Conservation (phyloP, 2,329 filamentous ascomycete species). For the Colletotrichum sp. region DNA sequence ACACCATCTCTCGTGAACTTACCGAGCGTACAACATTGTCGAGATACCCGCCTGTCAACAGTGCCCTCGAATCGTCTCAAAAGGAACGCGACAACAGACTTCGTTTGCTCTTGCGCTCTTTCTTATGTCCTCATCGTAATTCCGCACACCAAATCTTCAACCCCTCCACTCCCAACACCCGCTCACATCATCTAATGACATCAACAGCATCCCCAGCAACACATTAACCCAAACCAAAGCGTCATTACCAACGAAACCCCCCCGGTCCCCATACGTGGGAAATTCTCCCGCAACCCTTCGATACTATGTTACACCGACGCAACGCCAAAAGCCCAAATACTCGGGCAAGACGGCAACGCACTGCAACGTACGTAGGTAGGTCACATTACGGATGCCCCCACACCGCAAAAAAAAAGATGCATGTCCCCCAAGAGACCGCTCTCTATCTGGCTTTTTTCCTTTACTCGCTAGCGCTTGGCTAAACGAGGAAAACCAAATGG, state of each 20-base stretch:
- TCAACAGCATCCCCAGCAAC: not conserved
- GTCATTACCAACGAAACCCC: not conserved
- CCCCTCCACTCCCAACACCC: no score
- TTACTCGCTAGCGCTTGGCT: not conserved
- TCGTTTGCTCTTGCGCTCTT: no score
- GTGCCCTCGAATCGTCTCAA: no score
- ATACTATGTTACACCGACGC: constrained; percentile 14
- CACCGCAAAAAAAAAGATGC: not conserved
- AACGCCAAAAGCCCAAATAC: not conserved
- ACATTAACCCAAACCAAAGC: not conserved
- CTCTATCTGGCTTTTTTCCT: not conserved
- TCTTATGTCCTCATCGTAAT: fast-evolving
- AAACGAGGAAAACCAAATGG: not conserved
- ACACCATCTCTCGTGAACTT: no score
- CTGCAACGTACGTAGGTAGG: not conserved
- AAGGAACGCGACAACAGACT: no score
- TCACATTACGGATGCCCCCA: not conserved
- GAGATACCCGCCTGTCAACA: no score
- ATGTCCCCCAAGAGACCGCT: not conserved
- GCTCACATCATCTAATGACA: not conserved
- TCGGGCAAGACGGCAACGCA: not conserved
- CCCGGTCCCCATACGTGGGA: constrained; percentile 1
- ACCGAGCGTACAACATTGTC: no score
- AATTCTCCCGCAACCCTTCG: not conserved
- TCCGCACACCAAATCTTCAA: no score